Evolutionary conservation across 2,329 filamentous ascomycete genomes (phyloP), one percentile per base, ranked within the genome.

Genomic region (Bipolaris oryzae): DNA sequence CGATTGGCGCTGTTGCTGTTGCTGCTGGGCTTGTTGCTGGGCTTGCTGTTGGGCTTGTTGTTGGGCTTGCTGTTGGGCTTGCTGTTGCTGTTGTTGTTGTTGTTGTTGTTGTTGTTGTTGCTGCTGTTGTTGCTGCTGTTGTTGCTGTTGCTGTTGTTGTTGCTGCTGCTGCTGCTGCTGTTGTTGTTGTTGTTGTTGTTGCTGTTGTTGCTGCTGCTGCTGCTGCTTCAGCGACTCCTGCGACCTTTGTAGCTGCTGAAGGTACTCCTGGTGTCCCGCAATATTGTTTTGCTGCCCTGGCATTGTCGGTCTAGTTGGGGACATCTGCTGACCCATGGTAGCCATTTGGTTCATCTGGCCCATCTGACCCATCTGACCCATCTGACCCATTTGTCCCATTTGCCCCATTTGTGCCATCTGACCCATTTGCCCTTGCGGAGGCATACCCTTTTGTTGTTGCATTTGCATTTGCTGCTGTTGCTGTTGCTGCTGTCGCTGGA

Each of bases 401-500:
- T 46, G 50, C 11, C 53, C 46, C 46, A 55, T 50, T 7, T 50
- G 52, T 6, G 37, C 50, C 50, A 53, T 46, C 16, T 49, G 52
- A 10, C 47, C 52, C 66, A 71, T 71, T 48, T 71, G 69, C 41
- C 57, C 60, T 50, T 67, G 69, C 35, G 58, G 59, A 52, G 71
- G 68, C 58, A 71, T 67, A 35, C 73, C 75, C 39, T 78, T 76
- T 74, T 53, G 49, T 41, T 57, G 38, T 21, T 41, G 38, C 38
- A 41, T 41, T 15, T 41, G 38, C 38, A 41, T 41, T n/a, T 41
- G 54, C 53, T n/a, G n/a, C n/a, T n/a, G n/a, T n/a, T 80, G 76
- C 65, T 75, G 76, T 50, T 77, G 76, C 50, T 77, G 72, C 59
- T 86, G 85, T 64, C 85, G 84, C 33, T 81, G 79, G 34, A 83